These are phyloP conservation scores for Neofusicoccum parvum DNA, from an alignment of 2,329 filamentous ascomycete species.

Conservation along the genomic window DNA sequence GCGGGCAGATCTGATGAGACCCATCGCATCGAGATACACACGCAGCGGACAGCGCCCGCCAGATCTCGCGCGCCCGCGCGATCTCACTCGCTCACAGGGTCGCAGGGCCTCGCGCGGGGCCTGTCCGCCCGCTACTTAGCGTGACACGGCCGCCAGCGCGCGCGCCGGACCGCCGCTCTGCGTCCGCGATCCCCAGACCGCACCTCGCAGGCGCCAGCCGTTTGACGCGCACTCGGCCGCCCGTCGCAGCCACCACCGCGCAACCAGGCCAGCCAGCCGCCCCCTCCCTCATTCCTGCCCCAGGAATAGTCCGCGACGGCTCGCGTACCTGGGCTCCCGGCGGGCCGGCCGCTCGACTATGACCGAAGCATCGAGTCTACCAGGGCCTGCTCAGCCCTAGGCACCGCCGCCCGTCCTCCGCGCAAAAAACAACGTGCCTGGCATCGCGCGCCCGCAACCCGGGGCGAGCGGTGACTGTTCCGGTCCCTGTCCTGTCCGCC, in stretches of 20 bases:
- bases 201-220: not conserved
- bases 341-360: conserved; percentile 2
- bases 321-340: conserved; percentile 15
- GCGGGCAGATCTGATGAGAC: conserved; percentile 16
- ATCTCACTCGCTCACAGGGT: conserved; percentile 6
- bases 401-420: conserved; percentile 3
- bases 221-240: not conserved
- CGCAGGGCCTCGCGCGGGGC: not conserved
- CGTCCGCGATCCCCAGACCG: conserved; percentile 7
- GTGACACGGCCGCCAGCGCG: not conserved
- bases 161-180: conserved; percentile 1
- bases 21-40: conserved; percentile 19
- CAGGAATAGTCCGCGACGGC: conserved; percentile 3
- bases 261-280: not conserved
- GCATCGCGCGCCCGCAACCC: not conserved
- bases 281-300: not conserved
- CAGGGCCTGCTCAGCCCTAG: conserved; percentile 15
- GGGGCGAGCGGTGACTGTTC: conserved; percentile 4
- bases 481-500: not conserved
- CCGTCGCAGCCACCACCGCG: conserved; percentile 1
- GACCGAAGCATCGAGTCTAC: conserved; percentile 16
- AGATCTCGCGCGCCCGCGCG: not conserved
- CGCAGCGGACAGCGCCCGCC: not conserved
- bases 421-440: conserved; percentile 10
- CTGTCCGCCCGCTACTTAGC: not conserved